Conservation (phyloP, 805 yeast species). For the Nematodospora valgi region DNA sequence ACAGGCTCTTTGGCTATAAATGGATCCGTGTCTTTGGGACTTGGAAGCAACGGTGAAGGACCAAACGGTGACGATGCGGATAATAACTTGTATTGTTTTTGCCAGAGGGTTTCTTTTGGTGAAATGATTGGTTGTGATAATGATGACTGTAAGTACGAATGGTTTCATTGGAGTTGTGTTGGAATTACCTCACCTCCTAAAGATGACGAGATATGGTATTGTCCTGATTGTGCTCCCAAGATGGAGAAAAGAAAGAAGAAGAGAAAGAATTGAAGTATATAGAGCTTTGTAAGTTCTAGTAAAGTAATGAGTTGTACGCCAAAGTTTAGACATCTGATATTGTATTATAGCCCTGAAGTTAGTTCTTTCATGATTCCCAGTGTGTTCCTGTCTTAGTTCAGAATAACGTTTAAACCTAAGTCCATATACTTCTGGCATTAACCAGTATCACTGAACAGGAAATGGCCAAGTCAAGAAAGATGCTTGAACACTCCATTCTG, state of each 20-base stretch:
- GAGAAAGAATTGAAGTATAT: conserved; percentile 27
- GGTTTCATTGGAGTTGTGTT: conserved; percentile 97
- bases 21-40: conserved; percentile 15
- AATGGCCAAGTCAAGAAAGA: too few species aligned
- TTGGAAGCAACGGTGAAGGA: conserved; percentile 10
- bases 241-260: conserved; percentile 44
- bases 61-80: conserved; percentile 40
- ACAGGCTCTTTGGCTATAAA: conserved; percentile 11
- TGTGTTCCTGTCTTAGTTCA: too few species aligned
- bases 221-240: conserved; percentile 71
- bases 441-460: too few species aligned
- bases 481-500: too few species aligned
- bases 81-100: conserved; percentile 70
- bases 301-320: too few species aligned
- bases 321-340: too few species aligned
- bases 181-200: conserved; percentile 85
- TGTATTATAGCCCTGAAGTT: too few species aligned
- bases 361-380: too few species aligned
- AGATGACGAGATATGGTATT: conserved; percentile 81
- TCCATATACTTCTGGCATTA: too few species aligned
- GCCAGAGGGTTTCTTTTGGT: conserved; percentile 93
- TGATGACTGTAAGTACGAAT: conserved; percentile 80
- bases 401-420: too few species aligned
- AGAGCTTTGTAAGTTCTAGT: too few species aligned
- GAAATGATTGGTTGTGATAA: conserved; percentile 98